Evolutionary conservation across 495 filamentous ascomycete genomes (phyloP).

Genomic region (Penicillium roqueforti): DNA sequence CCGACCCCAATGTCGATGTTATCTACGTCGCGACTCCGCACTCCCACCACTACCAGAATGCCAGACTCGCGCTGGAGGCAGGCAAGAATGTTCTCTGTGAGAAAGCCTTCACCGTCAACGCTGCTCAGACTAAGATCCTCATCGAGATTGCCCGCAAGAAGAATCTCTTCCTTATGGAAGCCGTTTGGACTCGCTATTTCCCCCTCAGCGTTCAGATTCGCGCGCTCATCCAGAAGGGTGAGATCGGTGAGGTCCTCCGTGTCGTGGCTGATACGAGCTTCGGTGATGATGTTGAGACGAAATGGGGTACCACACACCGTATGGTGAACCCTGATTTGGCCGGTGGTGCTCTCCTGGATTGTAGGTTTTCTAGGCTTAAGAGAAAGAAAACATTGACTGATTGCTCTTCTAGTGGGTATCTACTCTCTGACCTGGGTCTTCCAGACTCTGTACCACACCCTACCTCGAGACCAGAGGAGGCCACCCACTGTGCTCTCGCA

Average conservation of each 20-base stretch:
- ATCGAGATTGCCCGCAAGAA: conserved; percentile 70
- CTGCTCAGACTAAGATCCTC: conserved; percentile 70
- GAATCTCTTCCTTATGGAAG: conserved; percentile 93
- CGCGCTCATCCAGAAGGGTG: conserved; percentile 61
- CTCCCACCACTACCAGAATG: conserved; percentile 92
- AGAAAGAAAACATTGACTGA: not conserved
- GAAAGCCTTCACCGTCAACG: conserved; percentile 90
- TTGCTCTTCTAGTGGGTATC: conserved; percentile 63
- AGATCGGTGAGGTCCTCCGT: conserved; percentile 72
- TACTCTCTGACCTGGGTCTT: conserved; percentile 92
- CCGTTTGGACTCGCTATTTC: conserved; percentile 93
- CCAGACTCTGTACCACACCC: conserved; percentile 81
- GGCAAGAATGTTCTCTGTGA: conserved; percentile 91
- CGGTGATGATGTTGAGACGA: conserved; percentile 47
- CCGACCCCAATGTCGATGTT: conserved; percentile 75
- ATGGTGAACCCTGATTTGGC: conserved; percentile 88
- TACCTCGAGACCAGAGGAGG: conserved; percentile 52
- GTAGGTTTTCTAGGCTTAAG: conserved; percentile 32
- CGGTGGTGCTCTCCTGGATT: conserved; percentile 76
- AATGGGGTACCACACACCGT: conserved; percentile 56
- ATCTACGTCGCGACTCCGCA: conserved; percentile 93
- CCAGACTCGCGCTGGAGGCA: conserved; percentile 72
- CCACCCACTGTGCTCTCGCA: conserved; percentile 55
- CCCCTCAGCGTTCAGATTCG: conserved; percentile 74
- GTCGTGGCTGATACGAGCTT: conserved; percentile 69